These are phyloP conservation scores for Dalbergia cultrata DNA, from an alignment of 306 rosid genomes.

Conservation along the genomic window DNA sequence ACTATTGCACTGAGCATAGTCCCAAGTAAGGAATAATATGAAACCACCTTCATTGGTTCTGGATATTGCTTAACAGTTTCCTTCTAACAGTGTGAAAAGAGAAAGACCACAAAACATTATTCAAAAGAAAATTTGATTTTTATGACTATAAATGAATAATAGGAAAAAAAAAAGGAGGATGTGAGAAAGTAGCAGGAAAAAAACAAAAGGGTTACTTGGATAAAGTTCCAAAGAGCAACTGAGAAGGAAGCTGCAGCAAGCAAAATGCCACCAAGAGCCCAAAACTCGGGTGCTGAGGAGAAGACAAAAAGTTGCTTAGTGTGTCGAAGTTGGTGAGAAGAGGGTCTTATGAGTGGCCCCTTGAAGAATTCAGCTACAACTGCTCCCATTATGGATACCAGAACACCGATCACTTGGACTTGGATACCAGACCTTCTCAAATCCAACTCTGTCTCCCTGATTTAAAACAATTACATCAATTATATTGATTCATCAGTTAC, in stretches of 20 bases:
- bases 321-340: constrained; percentile 55
- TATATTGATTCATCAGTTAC: constrained; percentile 4
- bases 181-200: neutral
- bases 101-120: constrained; percentile 14
- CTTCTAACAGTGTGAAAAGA: constrained; percentile 38
- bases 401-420: constrained; percentile 63
- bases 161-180: neutral
- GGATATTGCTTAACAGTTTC: constrained; percentile 51
- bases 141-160: neutral
- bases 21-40: constrained; percentile 50
- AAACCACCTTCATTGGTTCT: constrained; percentile 53
- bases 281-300: constrained; percentile 71
- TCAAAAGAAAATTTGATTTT: neutral
- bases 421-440: constrained; percentile 56
- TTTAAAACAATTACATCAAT: neutral
- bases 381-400: constrained; percentile 75
- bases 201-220: constrained; percentile 50
- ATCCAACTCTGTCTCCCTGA: constrained; percentile 56
- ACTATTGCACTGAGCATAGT: constrained; percentile 51
- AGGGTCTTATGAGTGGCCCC: constrained; percentile 65
- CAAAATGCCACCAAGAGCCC: constrained; percentile 80
- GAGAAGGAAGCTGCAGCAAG: constrained; percentile 70
- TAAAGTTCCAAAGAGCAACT: constrained; percentile 62
- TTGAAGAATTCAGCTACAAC: constrained; percentile 57
- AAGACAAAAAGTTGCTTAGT: constrained; percentile 56